phyloP scores from a whole-genome alignment of 2,329 filamentous ascomycete species.

The Emergomyces africanus region DNA sequence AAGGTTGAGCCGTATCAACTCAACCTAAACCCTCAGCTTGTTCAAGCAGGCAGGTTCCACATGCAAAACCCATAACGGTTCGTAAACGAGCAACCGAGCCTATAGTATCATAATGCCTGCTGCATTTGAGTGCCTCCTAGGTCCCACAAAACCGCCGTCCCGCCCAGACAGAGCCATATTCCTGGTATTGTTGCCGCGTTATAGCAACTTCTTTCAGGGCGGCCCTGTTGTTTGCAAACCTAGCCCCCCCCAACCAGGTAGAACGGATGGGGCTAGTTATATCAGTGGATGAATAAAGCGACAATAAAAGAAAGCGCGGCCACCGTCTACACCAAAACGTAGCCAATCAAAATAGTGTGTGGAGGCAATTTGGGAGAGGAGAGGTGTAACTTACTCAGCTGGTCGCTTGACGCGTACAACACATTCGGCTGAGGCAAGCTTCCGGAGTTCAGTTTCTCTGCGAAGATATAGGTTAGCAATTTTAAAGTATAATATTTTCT shows the following conservation, averaged over 20 bases:
- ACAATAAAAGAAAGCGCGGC: background rate
- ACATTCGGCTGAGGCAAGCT: conserved; percentile 62
- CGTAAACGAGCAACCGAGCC: background rate
- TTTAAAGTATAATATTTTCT: background rate
- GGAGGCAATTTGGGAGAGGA: too few relatives aligned
- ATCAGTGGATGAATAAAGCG: background rate
- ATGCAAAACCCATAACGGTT: background rate
- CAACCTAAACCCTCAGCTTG: background rate
- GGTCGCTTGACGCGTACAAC: conserved; percentile 60
- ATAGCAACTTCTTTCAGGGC: conserved; percentile 55
- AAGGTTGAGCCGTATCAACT: background rate
- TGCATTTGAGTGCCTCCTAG: background rate
- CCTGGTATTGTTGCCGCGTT: conserved; percentile 83
- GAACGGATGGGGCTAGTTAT: conserved; percentile 52
- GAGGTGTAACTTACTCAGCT: conserved; percentile 39
- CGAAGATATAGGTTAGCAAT: conserved; percentile 12
- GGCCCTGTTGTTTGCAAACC: conserved; percentile 56
- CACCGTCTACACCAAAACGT: background rate
- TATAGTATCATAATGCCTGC: background rate
- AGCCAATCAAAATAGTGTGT: too few relatives aligned
- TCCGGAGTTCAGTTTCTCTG: conserved; percentile 55
- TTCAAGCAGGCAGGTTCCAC: background rate
- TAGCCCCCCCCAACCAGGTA: conserved; percentile 76
- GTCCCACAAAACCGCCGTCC: conserved; percentile 52
- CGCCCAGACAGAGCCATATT: conserved; percentile 65